Base-by-base conservation (phyloP, 1,139 yeast genomes). In the Suhomyces choctaworum region DNA sequence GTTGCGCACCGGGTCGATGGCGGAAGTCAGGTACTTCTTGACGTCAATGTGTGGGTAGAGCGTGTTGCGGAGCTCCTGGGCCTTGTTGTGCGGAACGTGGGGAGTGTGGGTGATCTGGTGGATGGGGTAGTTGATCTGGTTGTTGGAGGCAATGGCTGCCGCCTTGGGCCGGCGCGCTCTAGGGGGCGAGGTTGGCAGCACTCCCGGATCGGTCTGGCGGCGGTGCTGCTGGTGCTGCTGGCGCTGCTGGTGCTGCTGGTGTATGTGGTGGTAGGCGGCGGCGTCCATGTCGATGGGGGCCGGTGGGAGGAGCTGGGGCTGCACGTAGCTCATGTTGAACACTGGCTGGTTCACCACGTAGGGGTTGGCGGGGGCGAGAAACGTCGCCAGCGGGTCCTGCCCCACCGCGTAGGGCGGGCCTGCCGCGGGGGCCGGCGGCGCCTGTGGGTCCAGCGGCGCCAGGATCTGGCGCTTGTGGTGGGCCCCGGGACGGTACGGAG, bases 1-100 rank as follows among this genome's bases (percentile, higher is more conserved):
- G 54, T 78, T 78, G 41, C 94, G 70, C 21, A 74, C 37, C 3
- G 70, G 68, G 39, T 64, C 67, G 24, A 69, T 78, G 44, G 87
- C 94, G 22, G 83, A 79, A 7, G 87, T 78, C 12, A 90, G 82
- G 40, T 88, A 84, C 54, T 84, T 84, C 48, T 80, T 79, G 42
- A 77, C 70, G 51, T 70, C 73, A 19, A 66, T 62, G 31, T 71
- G 64, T n/a, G 67, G 62, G 39, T 62, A 62, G 5, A 59, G 48
- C 11, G 35, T 20, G 14, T 61, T 60, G 14, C 61, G 47, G 36
- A 61, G 50, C 16, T 46, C 44, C 27, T 48, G 44, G 37, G 61
- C 66, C 26, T 58, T 53, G 4, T 54, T 52, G 9, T 59, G 58
- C 14, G 66, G 58, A 9, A 43, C 42, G 15, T 47, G 31, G 7